Base-by-base conservation (phyloP, 768 basidiomycete species). In the Pulveroboletus frians region DNA sequence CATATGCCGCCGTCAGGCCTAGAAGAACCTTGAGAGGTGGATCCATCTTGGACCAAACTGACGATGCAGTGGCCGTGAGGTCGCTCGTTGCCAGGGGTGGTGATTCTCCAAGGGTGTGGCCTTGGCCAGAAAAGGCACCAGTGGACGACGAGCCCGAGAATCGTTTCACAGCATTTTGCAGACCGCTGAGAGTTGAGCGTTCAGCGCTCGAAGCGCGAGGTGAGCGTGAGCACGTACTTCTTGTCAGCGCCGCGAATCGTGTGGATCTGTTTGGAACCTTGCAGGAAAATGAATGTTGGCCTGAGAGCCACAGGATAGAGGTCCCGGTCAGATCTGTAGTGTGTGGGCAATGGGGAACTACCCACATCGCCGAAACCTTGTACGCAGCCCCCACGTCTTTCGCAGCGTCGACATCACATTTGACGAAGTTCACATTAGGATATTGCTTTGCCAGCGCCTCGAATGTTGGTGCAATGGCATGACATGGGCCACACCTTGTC, bases 261-360 rank as follows among this genome's bases (percentile, higher is more conserved):
- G 58, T 87, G 85, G 18, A 91, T 76, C 61, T 88, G 80, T 2
- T 71, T 72, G 34, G 64, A 71, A 17, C 85, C 86, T 58, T 79
- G 83, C 51, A 92, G 58, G 64, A 92, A 89, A 30, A 92, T 62
- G 54, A 92, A 92, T 0, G 90, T 90, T 3, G 90, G 90, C 90
- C 88, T 90, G 42, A 18, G 44, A 17, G 23, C 11, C 39, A 21
- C 26, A 18, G 35, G 15, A 13, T 26, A 20, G 10, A 26, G 21
- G 43, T n/a, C n/a, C n/a, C n/a, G n/a, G n/a, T 62, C 23, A 54
- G 21, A 34, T 13, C 14, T 17, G 31, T 14, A 15, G 23, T 21
- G 17, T 21, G 10, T 9, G 1, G 14, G n/a, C 1, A 36, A 17
- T 5, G 32, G 29, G 11, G 54, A 8, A 20, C 23, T 13, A 59